phyloP scores from a whole-genome alignment of 192 early-diverging fungal genomes.

The Coemansia sp. region DNA sequence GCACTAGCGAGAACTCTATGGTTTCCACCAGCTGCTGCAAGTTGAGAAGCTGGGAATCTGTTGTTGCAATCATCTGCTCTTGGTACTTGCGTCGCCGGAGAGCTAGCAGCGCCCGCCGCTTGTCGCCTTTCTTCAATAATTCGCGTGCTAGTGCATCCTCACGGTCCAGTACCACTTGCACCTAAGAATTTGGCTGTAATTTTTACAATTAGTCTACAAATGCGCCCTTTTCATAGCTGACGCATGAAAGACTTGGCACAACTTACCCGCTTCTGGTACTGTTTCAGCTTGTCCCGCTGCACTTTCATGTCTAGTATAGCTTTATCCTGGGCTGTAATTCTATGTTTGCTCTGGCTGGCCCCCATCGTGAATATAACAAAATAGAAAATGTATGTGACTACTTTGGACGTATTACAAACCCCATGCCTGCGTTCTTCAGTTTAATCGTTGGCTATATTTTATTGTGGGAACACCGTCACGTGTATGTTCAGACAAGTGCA shows the following conservation, averaged over 20 bases:
- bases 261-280: constrained; percentile 81
- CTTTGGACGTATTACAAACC: background rate
- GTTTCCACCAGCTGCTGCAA: constrained; percentile 84
- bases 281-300: constrained; percentile 90
- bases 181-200: constrained; percentile 40
- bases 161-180: constrained; percentile 75
- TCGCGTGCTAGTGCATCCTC: constrained; percentile 79
- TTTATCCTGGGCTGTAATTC: constrained; percentile 85
- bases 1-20: constrained; percentile 91
- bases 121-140: constrained; percentile 73
- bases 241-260: constrained; percentile 27
- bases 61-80: constrained; percentile 79
- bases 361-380: constrained; percentile 49
- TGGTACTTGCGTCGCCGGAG: constrained; percentile 97
- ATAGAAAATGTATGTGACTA: background rate
- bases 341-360: constrained; percentile 53
- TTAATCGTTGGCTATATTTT: background rate
- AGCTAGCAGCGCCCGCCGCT: constrained; percentile 79
- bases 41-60: constrained; percentile 84
- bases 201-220: background rate
- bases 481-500: background rate
- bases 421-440: background rate
- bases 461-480: constrained; percentile 4
- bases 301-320: constrained; percentile 95
- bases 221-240: background rate